Evolutionary conservation across 306 rosid genomes (phyloP).

Genomic region (Glycine tomentella): DNA sequence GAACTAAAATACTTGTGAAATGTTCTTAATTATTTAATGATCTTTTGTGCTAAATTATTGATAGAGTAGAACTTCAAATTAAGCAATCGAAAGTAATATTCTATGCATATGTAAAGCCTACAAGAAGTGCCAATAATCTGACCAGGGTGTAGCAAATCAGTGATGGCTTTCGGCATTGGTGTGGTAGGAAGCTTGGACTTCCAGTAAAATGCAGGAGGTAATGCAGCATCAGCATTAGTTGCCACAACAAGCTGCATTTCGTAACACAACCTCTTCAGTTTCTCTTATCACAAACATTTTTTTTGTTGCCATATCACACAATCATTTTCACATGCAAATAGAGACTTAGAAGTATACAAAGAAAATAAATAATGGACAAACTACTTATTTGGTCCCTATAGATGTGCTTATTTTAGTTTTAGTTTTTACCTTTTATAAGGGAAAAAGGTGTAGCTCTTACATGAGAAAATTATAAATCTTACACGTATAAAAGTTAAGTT

Average conservation of each 20-base stretch:
- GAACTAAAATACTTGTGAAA: neutral
- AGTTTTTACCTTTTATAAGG: neutral
- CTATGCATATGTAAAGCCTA: neutral
- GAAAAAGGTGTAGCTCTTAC: too few relatives aligned
- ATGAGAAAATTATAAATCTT: too few relatives aligned
- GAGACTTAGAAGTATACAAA: neutral
- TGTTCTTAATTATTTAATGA: neutral
- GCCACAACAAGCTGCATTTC: slow-evolving; percentile 56
- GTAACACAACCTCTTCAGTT: neutral
- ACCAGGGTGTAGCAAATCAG: slow-evolving; percentile 61
- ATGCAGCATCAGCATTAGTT: slow-evolving; percentile 52
- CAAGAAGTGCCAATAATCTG: neutral
- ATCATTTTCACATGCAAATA: neutral
- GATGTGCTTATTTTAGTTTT: neutral
- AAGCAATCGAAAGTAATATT: neutral
- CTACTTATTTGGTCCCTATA: neutral
- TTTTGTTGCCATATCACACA: too few relatives aligned
- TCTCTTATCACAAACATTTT: neutral
- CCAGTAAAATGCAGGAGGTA: slow-evolving; percentile 68
- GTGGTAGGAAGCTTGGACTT: slow-evolving; percentile 64
- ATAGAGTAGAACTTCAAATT: neutral
- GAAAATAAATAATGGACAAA: neutral
- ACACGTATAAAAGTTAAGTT: neutral
- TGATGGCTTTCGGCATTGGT: slow-evolving; percentile 62
- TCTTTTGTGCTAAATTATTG: neutral